Conservation (phyloP, 495 filamentous ascomycete genomes). For the Xylaria acuta region DNA sequence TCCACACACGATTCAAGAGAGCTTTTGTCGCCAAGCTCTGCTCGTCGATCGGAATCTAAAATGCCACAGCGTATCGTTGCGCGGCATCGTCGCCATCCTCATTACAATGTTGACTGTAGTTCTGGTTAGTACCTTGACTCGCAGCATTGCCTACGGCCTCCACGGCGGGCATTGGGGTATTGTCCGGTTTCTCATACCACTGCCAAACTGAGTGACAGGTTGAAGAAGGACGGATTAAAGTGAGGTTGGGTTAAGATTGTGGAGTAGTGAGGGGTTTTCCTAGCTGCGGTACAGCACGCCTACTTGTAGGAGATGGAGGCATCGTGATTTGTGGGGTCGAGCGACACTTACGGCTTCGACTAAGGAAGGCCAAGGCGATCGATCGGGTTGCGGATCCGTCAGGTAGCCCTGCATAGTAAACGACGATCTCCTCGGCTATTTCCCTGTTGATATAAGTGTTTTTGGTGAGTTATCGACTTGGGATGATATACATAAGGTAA, state of each 20-base stretch:
- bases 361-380: constrained; percentile 13
- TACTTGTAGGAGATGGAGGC: constrained; percentile 13
- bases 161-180: background rate
- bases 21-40: background rate
- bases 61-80: background rate
- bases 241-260: constrained; percentile 11
- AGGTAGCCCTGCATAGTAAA: constrained; percentile 12
- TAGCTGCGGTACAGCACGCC: background rate
- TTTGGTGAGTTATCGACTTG: background rate
- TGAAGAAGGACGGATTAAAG: background rate
- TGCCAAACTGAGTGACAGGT: background rate
- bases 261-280: constrained; percentile 18
- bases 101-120: background rate
- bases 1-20: background rate
- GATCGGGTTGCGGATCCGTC: background rate
- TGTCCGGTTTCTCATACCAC: background rate
- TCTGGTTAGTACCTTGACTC: background rate
- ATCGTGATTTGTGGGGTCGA: constrained; percentile 16
- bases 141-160: background rate
- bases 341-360: background rate
- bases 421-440: background rate
- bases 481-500: background rate
- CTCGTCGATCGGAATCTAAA: background rate
- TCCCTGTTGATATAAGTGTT: background rate
- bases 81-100: background rate